These are phyloP conservation scores for Naganishia liquefaciens DNA, from an alignment of 1,284 basidiomycete genomes.

Conservation along the genomic window DNA sequence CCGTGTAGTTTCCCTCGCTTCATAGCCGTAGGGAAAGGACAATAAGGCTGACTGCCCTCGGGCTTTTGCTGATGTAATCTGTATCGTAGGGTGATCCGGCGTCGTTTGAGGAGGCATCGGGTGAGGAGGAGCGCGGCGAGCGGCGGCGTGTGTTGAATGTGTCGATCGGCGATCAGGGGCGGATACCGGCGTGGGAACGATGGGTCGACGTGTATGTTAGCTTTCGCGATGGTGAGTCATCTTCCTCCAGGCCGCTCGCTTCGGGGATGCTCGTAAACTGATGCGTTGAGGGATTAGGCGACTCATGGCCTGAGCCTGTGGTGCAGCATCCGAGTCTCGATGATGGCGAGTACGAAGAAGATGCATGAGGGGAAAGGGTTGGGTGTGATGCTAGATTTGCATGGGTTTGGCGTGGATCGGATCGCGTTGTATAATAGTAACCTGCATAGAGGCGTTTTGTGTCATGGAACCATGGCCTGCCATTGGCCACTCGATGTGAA, in stretches of 20 bases:
- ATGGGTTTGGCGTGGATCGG: background rate
- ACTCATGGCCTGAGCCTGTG: constrained; percentile 11
- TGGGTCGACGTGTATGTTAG: constrained; percentile 35
- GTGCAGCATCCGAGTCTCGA: constrained; percentile 26
- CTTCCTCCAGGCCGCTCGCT: background rate
- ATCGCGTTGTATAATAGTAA: no score
- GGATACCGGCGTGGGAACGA: constrained; percentile 26
- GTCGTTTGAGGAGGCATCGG: constrained; percentile 2
- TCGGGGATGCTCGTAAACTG: no score
- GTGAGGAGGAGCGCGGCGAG: constrained; percentile 14
- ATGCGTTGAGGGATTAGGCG: constrained; percentile 2
- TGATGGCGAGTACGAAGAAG: constrained; percentile 20
- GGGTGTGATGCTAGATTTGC: background rate
- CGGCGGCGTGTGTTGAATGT: constrained; percentile 16
- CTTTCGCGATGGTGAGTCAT: constrained; percentile 7
- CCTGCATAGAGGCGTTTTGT: no score
- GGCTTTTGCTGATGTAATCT: no score
- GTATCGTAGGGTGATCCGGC: constrained; percentile 4
- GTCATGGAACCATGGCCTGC: no score
- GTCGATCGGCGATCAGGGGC: constrained; percentile 22
- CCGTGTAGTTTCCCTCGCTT: no score
- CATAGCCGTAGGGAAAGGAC: no score
- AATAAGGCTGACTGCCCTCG: no score
- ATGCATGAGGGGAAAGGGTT: background rate
- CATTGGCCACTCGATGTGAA: no score